Evolutionary conservation across 2,329 filamentous ascomycete species (phyloP).

Genomic region (Hymenoscyphus fructigenus): DNA sequence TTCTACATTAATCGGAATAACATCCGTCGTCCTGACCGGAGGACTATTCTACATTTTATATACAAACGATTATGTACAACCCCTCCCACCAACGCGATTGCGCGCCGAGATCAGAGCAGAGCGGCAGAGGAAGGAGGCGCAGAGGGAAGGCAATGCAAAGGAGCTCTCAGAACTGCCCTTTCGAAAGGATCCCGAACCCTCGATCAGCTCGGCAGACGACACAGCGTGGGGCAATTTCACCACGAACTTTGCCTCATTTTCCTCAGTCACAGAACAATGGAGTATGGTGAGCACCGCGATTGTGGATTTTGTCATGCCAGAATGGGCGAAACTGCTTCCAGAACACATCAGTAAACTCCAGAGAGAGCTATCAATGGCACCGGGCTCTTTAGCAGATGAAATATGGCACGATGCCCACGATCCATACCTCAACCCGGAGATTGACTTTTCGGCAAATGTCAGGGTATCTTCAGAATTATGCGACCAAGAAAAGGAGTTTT

Average conservation of each 20-base stretch:
- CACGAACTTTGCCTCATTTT: conserved; percentile 43
- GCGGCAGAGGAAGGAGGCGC: conserved; percentile 24
- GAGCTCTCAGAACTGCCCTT: conserved; percentile 30
- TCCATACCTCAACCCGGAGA: conserved; percentile 80
- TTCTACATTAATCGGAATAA: conserved; percentile 25
- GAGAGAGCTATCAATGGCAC: conserved; percentile 80
- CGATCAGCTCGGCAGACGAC: conserved; percentile 22
- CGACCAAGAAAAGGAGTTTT: conserved; percentile 75
- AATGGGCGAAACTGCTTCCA: conserved; percentile 78
- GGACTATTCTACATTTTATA: conserved; percentile 35
- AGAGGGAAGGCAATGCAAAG: conserved; percentile 28
- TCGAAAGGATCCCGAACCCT: conserved; percentile 18
- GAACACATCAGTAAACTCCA: conserved; percentile 80
- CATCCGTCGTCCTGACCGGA: conserved; percentile 28
- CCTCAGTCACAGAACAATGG: conserved; percentile 57
- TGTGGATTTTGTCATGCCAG: conserved; percentile 71
- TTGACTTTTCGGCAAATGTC: conserved; percentile 76
- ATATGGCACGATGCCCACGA: conserved; percentile 93
- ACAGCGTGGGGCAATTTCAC: conserved; percentile 35
- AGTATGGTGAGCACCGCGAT: conserved; percentile 49
- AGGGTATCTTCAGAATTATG: conserved; percentile 81
- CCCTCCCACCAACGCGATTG: conserved; percentile 33
- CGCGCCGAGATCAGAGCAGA: conserved; percentile 28
- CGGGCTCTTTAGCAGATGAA: conserved; percentile 85
- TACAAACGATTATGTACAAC: conserved; percentile 34